Base-by-base conservation (phyloP, 306 rosid genomes). In the Cucumis cinereus region DNA sequence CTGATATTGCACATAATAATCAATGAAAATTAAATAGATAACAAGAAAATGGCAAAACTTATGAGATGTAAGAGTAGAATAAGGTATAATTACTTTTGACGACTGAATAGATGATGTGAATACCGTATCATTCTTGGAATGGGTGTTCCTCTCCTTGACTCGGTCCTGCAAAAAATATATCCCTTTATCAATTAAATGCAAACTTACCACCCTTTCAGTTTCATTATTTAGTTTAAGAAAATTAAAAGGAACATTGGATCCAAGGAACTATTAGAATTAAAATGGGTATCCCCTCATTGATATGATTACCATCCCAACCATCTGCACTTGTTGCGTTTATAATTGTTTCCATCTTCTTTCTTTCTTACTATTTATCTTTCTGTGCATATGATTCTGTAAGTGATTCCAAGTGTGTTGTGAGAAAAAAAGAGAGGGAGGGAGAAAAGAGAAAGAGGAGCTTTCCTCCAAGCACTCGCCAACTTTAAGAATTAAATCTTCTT, bases 391-490 rank as follows among this genome's bases (percentile, higher is more conserved):
- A 36, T 16, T 35, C 16, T 4, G 71, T 35, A 3, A 20, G 35
- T 2, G 35, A 38, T 30, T 0, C 33, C 53, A 22, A 16, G 20
- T 40, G 35, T 2, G n/a, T n/a, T 0, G 26, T n/a, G 62, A 10
- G 40, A 60, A 20, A 60, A 10, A 59, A 38, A 19, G 45, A 73
- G 56, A 17, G 56, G 9, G 64, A 26, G 38, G 20, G 24, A 8
- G 64, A 13, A n/a, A 10, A 28, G 38, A 10, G 45, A 53, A 19
- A 75, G 56, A 76, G 78, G 72, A 77, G 75, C 95, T 85, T 80
- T 84, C 99, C 95, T 91, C 91, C 88, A 94, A 82, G 86, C 86
- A 86, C 72, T 89, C 99, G 77, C 97, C 99, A 76, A 92, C 95
- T 90, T 94, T 94, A 76, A 94, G 90, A 77, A 94, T 84, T 82